Conservation (phyloP, 192 early-diverging fungal genomes). For the Spinellus fusiger region DNA sequence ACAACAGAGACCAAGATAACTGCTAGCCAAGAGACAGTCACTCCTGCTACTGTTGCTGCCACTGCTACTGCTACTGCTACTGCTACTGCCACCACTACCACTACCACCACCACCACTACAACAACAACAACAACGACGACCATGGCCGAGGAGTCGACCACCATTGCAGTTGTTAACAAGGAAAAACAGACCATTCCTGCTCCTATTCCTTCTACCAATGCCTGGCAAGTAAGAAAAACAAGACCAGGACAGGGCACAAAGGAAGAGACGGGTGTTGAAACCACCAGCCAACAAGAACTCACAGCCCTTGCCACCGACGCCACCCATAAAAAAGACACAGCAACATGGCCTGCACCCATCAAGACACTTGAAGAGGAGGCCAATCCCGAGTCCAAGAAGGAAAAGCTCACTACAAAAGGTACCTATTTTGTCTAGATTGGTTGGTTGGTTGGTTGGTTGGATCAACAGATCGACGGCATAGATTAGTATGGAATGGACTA, state of each 20-base stretch:
- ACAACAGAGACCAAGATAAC: neutral
- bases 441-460: too few relatives aligned
- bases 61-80: neutral
- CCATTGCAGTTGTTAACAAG: too few relatives aligned
- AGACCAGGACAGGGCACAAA: neutral
- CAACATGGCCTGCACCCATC: slow-evolving; percentile 22
- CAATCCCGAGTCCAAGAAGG: slow-evolving; percentile 19
- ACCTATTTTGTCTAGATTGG: neutral
- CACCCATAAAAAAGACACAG: neutral
- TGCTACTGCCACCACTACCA: neutral
- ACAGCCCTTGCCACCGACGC: neutral
- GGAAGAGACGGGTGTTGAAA: neutral
- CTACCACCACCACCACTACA: neutral
- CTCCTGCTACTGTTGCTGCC: neutral
- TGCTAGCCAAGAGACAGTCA: neutral
- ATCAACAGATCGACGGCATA: too few relatives aligned
- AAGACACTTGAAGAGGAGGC: slow-evolving; percentile 12
- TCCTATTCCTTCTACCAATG: slow-evolving; percentile 31
- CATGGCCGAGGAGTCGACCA: neutral
- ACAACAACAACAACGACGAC: neutral
- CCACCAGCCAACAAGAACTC: neutral
- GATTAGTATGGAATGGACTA: too few relatives aligned
- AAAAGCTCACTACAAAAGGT: slow-evolving; percentile 7
- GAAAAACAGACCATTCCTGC: slow-evolving; percentile 15
- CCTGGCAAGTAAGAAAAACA: slow-evolving; percentile 26